Percentiles rank a stretch among this genome's conserved stretches.
phyloP scores from a whole-genome alignment of 2,329 filamentous ascomycete genomes.

The Aspergillus novofumigatus region DNA sequence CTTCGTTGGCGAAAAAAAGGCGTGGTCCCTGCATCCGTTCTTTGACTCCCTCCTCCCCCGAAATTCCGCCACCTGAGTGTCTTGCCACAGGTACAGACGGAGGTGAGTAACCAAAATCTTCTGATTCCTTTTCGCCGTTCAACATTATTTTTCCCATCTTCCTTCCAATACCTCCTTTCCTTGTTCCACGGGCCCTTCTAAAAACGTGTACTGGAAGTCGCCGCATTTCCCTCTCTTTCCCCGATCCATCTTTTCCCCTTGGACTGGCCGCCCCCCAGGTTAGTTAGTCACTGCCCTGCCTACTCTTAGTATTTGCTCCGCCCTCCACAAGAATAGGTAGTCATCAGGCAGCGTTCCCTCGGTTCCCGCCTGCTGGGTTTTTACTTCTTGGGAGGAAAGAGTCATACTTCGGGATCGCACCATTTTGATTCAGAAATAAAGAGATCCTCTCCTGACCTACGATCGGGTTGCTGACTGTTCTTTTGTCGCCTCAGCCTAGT shows the following conservation, averaged over 20 bases:
- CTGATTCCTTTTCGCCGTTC: background rate
- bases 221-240: background rate
- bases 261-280: slow-evolving; percentile 1
- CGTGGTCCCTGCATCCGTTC: slow-evolving; percentile 19
- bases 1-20: slow-evolving; percentile 3
- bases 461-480: slow-evolving; percentile 16
- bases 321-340: slow-evolving; percentile 10
- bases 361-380: background rate
- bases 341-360: slow-evolving; percentile 15
- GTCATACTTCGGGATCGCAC: slow-evolving; percentile 1
- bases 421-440: background rate
- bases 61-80: background rate
- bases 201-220: background rate
- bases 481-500: slow-evolving; percentile 14
- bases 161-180: background rate
- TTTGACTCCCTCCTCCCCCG: background rate
- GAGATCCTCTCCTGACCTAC: background rate
- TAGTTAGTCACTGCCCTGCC: slow-evolving; percentile 9
- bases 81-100: background rate
- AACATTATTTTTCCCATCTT: background rate
- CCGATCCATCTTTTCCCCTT: slow-evolving; percentile 9
- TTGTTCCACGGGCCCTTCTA: background rate
- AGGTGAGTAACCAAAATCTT: background rate
- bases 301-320: slow-evolving; percentile 5
- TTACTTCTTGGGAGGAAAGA: background rate